Percentiles rank a stretch among this genome's conserved stretches.
Evolutionary conservation across 2,329 filamentous ascomycete genomes (phyloP).

Genomic region (Fusarium veterinarium): DNA sequence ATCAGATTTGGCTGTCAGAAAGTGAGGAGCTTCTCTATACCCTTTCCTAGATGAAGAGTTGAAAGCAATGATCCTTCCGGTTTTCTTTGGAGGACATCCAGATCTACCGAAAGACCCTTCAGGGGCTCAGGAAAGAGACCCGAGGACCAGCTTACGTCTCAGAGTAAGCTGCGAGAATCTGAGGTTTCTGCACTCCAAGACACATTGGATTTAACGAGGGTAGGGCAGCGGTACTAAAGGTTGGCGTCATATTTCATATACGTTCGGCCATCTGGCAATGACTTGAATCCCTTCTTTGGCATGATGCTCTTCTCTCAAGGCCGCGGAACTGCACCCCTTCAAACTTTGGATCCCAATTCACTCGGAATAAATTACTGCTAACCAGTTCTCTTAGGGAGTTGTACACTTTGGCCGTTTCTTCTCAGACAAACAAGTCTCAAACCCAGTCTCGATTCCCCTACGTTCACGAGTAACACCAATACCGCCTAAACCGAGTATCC

Average conservation of each 20-base stretch:
- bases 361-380: rapidly evolving
- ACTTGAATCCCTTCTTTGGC: not conserved
- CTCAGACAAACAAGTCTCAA: no score
- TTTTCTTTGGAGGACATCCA: no score
- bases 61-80: not conserved
- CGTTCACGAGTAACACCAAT: not conserved
- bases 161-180: not conserved
- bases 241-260: no score
- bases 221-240: rapidly evolving
- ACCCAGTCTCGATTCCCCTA: no score
- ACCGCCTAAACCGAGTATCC: no score
- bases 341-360: not conserved
- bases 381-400: rapidly evolving
- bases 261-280: not conserved
- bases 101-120: not conserved
- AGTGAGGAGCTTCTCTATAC: not conserved
- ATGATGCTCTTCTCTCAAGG: not conserved
- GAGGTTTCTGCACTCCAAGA: not conserved
- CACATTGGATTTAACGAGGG: not conserved
- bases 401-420: not conserved
- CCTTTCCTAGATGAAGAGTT: not conserved
- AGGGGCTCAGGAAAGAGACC: not conserved
- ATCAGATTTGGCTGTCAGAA: not conserved
- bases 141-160: not conserved
- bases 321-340: no score